Percentiles rank a stretch among this genome's conserved stretches.
Conservation (phyloP, 331 rosid genomes). For the Quercus tomentella region DNA sequence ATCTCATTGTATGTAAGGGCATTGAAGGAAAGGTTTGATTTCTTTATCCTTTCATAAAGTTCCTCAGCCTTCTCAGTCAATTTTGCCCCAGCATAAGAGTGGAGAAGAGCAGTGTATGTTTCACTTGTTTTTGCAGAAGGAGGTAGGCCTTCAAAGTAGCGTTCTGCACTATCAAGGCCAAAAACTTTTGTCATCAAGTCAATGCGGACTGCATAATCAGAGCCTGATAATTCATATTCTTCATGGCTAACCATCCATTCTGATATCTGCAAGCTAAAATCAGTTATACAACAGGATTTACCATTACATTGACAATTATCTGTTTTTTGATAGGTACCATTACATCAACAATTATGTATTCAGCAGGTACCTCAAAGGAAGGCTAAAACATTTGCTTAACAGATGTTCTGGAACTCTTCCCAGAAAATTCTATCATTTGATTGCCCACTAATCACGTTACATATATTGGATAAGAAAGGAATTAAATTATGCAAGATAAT, state of each 20-base stretch:
- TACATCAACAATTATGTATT: not conserved
- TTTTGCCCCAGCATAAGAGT: conserved; percentile 74
- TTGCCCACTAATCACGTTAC: not conserved
- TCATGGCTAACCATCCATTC: conserved; percentile 83
- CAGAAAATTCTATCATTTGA: not conserved
- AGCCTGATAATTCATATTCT: conserved; percentile 51
- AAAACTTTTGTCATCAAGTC: conserved; percentile 88
- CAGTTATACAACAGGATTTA: conserved; percentile 1
- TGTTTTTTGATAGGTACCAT: not conserved
- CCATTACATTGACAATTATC: not conserved
- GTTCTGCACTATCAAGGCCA: conserved; percentile 87
- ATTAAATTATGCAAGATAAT: not conserved
- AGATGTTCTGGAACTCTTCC: not conserved
- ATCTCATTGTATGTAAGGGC: conserved; percentile 84
- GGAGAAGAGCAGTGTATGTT: conserved; percentile 88
- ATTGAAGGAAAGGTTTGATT: conserved; percentile 43
- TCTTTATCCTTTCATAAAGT: conserved; percentile 58
- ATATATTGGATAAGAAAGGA: not conserved
- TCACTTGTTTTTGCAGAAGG: conserved; percentile 56
- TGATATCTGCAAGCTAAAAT: conserved; percentile 60
- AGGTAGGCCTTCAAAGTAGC: conserved; percentile 85
- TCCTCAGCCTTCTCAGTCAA: conserved; percentile 75
- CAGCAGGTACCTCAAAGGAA: not conserved
- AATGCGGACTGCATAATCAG: conserved; percentile 77
- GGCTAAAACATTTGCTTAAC: not conserved